These are phyloP conservation scores for Tuber borchii DNA, from an alignment of 495 filamentous ascomycete genomes.

Conservation along the genomic window DNA sequence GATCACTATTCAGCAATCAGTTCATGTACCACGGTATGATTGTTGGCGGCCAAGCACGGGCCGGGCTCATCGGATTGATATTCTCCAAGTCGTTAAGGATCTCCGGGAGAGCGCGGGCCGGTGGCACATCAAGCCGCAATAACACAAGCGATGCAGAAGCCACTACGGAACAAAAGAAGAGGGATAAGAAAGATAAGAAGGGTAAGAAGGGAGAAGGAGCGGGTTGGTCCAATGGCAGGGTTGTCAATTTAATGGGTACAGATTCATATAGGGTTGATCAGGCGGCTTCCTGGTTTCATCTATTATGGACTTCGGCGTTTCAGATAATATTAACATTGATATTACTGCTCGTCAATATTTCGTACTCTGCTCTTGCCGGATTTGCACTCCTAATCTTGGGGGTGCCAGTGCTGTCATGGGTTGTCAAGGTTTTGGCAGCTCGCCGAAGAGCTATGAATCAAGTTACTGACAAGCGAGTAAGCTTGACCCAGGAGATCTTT, in stretches of 20 bases:
- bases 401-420: constrained; percentile 64
- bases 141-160: constrained; percentile 2
- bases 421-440: constrained; percentile 63
- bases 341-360: constrained; percentile 74
- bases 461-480: constrained; percentile 83
- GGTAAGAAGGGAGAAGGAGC: constrained; percentile 48
- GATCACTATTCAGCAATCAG: constrained; percentile 68
- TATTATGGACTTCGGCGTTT: constrained; percentile 80
- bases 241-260: constrained; percentile 86
- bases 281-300: constrained; percentile 78
- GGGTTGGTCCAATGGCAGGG: constrained; percentile 80
- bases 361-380: constrained; percentile 79
- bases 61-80: constrained; percentile 64
- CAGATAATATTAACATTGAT: constrained; percentile 68
- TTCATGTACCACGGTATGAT: constrained; percentile 78
- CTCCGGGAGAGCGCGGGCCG: constrained; percentile 70
- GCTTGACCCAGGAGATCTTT: constrained; percentile 85
- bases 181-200: constrained; percentile 30
- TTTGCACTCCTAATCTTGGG: constrained; percentile 74
- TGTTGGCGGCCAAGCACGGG: constrained; percentile 68
- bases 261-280: constrained; percentile 87
- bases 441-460: constrained; percentile 76
- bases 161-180: constrained; percentile 41
- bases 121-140: constrained; percentile 42
- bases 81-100: constrained; percentile 79